phyloP scores from a whole-genome alignment of 225 moss, liverwort and hornwort species.

The Takakia lepidozioides region DNA sequence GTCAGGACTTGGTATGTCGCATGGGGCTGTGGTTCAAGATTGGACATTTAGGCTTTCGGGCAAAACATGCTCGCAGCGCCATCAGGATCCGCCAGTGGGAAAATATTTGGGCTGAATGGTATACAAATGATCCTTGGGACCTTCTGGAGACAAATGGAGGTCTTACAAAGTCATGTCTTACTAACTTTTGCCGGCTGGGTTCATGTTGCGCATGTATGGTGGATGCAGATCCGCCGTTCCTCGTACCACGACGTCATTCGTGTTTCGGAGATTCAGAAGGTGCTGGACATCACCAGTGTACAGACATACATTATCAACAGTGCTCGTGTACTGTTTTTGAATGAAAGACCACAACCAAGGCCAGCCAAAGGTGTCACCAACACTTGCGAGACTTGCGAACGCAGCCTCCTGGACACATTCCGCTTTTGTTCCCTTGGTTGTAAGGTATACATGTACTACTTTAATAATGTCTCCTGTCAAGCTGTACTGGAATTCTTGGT shows the following conservation, averaged over 20 bases:
- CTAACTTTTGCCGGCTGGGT: too few relatives aligned
- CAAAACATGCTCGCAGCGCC: neutral
- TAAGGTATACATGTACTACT: conserved; percentile 44
- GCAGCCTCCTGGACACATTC: conserved; percentile 87
- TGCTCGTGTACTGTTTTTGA: conserved; percentile 93
- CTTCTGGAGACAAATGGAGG: too few relatives aligned
- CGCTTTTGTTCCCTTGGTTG: conserved; percentile 98
- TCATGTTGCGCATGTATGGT: neutral
- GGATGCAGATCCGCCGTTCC: conserved; percentile 84
- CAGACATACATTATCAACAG: conserved; percentile 99
- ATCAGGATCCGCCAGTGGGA: neutral
- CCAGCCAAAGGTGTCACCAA: conserved; percentile 96
- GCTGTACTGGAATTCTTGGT: too few relatives aligned
- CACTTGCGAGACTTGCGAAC: conserved; percentile 94
- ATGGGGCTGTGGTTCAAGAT: neutral
- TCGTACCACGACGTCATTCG: conserved; percentile 98
- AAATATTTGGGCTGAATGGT: too few relatives aligned
- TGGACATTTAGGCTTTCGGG: neutral
- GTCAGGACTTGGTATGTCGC: too few relatives aligned
- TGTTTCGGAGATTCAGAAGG: conserved; percentile 88
- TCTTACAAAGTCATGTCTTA: too few relatives aligned
- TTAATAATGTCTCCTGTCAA: neutral
- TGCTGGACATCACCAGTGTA: conserved; percentile 83
- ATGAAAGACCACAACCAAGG: conserved; percentile 91
- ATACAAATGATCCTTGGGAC: too few relatives aligned